A percentile compares a stretch with the other conserved stretches of the same genome.
These are phyloP conservation scores for Pterula multifida DNA, from an alignment of 1,284 basidiomycete genomes.

Conservation along the genomic window DNA sequence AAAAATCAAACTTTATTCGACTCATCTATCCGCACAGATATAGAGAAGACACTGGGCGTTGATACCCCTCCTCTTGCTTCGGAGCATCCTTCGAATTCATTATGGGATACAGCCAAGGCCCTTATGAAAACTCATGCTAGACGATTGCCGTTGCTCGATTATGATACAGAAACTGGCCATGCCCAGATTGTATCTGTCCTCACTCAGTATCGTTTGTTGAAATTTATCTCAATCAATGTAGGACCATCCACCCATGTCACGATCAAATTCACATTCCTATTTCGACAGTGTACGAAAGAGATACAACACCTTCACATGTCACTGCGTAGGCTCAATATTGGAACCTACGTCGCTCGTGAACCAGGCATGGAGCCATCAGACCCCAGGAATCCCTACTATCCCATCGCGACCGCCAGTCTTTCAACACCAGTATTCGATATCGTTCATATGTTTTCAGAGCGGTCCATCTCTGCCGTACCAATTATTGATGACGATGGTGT, in stretches of 20 bases:
- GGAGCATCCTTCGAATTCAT: slow-evolving; percentile 79
- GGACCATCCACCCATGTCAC: slow-evolving; percentile 16
- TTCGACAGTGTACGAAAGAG: slow-evolving; percentile 53
- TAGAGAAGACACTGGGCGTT: slow-evolving; percentile 88
- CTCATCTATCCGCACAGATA: slow-evolving; percentile 43
- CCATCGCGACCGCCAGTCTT: slow-evolving; percentile 87
- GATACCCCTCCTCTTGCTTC: slow-evolving; percentile 85
- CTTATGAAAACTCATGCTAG: slow-evolving; percentile 95
- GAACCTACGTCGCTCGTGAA: slow-evolving; percentile 67
- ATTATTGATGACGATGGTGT: slow-evolving; percentile 90
- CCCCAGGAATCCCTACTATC: slow-evolving; percentile 64
- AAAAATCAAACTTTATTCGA: slow-evolving; percentile 7
- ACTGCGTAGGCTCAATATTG: slow-evolving; percentile 83
- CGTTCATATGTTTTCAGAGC: slow-evolving; percentile 96
- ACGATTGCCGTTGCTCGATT: slow-evolving; percentile 86
- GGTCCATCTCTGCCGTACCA: slow-evolving; percentile 93
- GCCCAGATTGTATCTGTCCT: slow-evolving; percentile 94
- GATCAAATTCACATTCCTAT: slow-evolving; percentile 6
- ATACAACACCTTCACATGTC: slow-evolving; percentile 68
- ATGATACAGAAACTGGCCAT: slow-evolving; percentile 87
- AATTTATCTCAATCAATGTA: slow-evolving; percentile 98
- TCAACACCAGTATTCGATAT: slow-evolving; percentile 94
- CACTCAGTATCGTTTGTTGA: slow-evolving; percentile 95
- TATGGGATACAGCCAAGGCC: slow-evolving; percentile 85
- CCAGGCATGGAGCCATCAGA: slow-evolving; percentile 17